Base-by-base conservation (phyloP, 2,329 filamentous ascomycete genomes). In the Trichophaea hybrida region DNA sequence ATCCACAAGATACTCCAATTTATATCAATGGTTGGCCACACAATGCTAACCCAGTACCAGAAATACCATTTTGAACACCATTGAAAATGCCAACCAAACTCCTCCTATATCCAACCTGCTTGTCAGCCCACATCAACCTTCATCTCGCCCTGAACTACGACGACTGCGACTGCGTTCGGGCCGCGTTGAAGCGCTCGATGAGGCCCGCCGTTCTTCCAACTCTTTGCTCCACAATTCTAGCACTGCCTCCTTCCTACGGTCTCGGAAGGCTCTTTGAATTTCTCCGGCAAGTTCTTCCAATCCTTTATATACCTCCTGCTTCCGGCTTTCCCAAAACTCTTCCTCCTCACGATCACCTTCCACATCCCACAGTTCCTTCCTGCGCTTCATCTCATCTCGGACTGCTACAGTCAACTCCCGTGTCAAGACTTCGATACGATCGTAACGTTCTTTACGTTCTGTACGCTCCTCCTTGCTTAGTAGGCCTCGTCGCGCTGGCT, bases 301-400 rank as follows among this genome's bases (percentile, higher is more conserved):
- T 8, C 57, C 63, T 31, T 60, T 57, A 56, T 65, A 65, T 52
- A 65, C 54, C 32, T 65, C 61, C 8, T 44, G 52, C 48, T 65
- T 65, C 32, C 61, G 59, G 7, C 6, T 53, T 34, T 65, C 63
- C 61, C 61, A 65, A n/a, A 62, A 58, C 37, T 58, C 54, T 44
- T 65, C 63, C 46, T 65, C 63, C 34, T 65, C 61, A 13, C 52
- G 63, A 56, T 61, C 61, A 2, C 63, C 61, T 4, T 65, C 61
- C 12, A 55, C 55, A 51, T 65, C 63, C 63, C 63, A 65, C 12
- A 62, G 61, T 15, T 64, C 59, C 32, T 65, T 65, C 46, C 63
- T 61, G 17, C 63, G 57, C 15, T 43, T 17, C 61, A 65, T 65
- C 38, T 65, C 63, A 35, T 64, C 61, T 38, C 61, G 58, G 46